A percentile compares a stretch with the other conserved stretches of the same genome.
Evolutionary conservation across 2,329 filamentous ascomycete genomes (phyloP).

Genomic region (Clarireedia homoeocarpa): DNA sequence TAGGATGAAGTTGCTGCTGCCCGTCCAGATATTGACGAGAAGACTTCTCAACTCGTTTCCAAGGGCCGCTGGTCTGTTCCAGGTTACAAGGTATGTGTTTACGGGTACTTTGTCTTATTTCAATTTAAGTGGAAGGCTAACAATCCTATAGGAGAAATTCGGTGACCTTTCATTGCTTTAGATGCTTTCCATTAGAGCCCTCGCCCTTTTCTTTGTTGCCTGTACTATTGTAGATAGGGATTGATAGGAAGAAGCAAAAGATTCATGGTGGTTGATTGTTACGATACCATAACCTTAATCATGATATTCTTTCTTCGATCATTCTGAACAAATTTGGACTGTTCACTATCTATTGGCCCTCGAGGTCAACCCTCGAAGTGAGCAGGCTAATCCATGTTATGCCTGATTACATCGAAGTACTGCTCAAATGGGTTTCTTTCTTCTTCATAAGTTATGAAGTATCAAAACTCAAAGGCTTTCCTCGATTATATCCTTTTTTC

Average conservation of each 20-base stretch:
- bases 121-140: slow-evolving; percentile 36
- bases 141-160: slow-evolving; percentile 77
- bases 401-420: too few species aligned
- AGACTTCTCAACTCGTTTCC: slow-evolving; percentile 87
- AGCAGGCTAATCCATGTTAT: background rate
- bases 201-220: slow-evolving; percentile 42
- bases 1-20: slow-evolving; percentile 93
- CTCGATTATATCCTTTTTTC: too few species aligned
- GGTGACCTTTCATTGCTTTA: slow-evolving; percentile 94
- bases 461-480: too few species aligned
- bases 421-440: too few species aligned
- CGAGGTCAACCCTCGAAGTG: background rate
- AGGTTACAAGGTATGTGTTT: slow-evolving; percentile 83
- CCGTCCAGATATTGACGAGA: slow-evolving; percentile 95
- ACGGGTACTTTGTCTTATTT: background rate
- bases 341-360: background rate
- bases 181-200: slow-evolving; percentile 30
- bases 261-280: slow-evolving; percentile 13
- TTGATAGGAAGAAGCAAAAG: slow-evolving; percentile 15
- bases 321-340: background rate
- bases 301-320: slow-evolving; percentile 1
- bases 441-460: too few species aligned
- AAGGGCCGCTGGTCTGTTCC: slow-evolving; percentile 98
- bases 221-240: slow-evolving; percentile 63
- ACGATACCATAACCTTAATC: slow-evolving; percentile 1